phyloP scores from a whole-genome alignment of 2,329 filamentous ascomycete species.

The Epichloe coenophiala region DNA sequence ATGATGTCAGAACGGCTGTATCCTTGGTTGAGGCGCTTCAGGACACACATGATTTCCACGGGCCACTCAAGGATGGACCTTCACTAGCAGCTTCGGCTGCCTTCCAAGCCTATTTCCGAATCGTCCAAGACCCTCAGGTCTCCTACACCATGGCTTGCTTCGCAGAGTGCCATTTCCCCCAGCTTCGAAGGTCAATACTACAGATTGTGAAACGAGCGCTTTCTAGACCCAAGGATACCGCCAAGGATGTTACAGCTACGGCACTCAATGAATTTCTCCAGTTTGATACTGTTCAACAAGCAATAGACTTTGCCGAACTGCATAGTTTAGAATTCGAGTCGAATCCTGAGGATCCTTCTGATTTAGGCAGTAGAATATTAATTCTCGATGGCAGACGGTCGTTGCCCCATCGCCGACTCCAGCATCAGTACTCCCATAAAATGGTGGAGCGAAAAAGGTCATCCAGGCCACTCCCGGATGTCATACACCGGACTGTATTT shows the following conservation, averaged over 20 bases:
- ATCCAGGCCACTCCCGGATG: constrained; percentile 33
- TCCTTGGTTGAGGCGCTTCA: constrained; percentile 47
- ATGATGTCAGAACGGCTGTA: constrained; percentile 47
- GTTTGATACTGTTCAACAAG: constrained; percentile 56
- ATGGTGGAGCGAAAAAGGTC: constrained; percentile 50
- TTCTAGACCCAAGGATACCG: constrained; percentile 39
- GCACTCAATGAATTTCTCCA: constrained; percentile 43
- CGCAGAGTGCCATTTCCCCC: constrained; percentile 52
- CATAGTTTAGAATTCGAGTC: constrained; percentile 39
- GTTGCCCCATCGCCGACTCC: constrained; percentile 35
- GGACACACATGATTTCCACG: constrained; percentile 41
- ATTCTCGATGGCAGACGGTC: constrained; percentile 29
- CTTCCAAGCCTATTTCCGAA: constrained; percentile 43
- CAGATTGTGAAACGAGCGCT: constrained; percentile 41
- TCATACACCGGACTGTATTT: constrained; percentile 43
- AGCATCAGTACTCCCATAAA: constrained; percentile 40
- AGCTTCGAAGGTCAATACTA: constrained; percentile 44
- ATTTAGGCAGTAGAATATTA: constrained; percentile 26
- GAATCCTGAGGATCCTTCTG: constrained; percentile 19
- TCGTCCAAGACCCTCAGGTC: constrained; percentile 40
- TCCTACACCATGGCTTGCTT: constrained; percentile 60
- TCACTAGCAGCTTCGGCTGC: constrained; percentile 35
- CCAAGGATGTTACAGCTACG: constrained; percentile 45
- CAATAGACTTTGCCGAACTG: constrained; percentile 49
- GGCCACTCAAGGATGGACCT: constrained; percentile 38